A percentile compares a stretch with the other conserved stretches of the same genome.
phyloP scores from a whole-genome alignment of 2,329 filamentous ascomycete genomes.

The Colletotrichum filicis region DNA sequence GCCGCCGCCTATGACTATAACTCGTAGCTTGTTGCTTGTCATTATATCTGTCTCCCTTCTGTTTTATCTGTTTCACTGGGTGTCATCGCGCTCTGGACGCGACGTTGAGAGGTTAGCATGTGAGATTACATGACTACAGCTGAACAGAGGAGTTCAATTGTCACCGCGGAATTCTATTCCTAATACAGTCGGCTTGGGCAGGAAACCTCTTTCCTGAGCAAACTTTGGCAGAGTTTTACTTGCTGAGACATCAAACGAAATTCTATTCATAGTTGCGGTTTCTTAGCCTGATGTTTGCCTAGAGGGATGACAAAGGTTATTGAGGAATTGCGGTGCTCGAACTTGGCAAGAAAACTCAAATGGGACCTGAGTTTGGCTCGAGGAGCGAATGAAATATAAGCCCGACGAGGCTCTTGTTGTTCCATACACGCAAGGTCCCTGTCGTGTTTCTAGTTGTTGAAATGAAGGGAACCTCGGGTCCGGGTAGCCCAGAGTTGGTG shows the following conservation, averaged over 20 bases:
- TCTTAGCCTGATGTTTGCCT: neutral
- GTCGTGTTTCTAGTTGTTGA: neutral
- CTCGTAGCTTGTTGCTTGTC: slow-evolving; percentile 8
- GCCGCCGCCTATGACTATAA: slow-evolving; percentile 24
- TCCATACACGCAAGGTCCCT: neutral
- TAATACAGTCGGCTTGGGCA: no score
- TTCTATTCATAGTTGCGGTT: slow-evolving; percentile 12
- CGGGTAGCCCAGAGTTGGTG: neutral
- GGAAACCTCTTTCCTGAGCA: neutral
- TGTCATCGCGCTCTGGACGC: no score
- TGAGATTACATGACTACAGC: no score
- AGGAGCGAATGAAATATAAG: neutral
- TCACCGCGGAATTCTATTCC: neutral
- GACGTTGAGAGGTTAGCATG: no score
- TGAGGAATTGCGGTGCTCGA: neutral
- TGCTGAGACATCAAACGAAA: slow-evolving; percentile 26
- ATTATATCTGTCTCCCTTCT: neutral
- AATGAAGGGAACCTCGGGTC: neutral
- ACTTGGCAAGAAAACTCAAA: neutral
- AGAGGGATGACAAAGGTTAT: slow-evolving; percentile 1
- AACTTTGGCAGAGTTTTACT: neutral
- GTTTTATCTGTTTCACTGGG: neutral
- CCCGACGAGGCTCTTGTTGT: neutral
- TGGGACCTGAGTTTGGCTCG: neutral
- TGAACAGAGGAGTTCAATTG: no score